phyloP scores from a whole-genome alignment of 768 basidiomycete genomes.

The Russula olivacea region DNA sequence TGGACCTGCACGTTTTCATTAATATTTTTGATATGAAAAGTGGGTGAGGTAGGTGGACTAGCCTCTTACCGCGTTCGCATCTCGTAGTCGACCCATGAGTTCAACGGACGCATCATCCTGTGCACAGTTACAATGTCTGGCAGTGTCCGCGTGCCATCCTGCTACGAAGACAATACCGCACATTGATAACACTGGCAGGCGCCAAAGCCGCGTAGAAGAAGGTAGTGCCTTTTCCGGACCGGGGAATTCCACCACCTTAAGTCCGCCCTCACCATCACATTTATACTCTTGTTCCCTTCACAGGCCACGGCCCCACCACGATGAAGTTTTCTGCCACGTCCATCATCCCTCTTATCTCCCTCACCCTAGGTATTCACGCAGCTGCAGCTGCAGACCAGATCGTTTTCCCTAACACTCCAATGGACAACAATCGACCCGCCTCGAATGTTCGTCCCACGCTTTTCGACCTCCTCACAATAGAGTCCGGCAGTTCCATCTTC shows the following conservation, averaged over 20 bases:
- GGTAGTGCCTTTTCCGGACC: background rate
- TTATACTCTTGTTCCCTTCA: background rate
- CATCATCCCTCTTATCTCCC: conserved; percentile 1
- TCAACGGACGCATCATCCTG: conserved; percentile 25
- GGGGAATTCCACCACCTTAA: background rate
- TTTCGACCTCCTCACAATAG: conserved; percentile 73
- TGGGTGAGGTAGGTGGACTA: conserved; percentile 18
- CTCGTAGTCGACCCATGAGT: conserved; percentile 36
- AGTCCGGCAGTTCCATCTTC: conserved; percentile 71
- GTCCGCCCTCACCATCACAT: background rate
- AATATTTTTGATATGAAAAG: background rate
- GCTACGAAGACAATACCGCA: conserved; percentile 64
- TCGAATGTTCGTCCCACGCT: conserved; percentile 42
- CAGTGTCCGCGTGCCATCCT: conserved; percentile 23
- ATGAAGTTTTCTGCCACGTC: conserved; percentile 14
- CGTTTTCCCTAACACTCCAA: conserved; percentile 1
- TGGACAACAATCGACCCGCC: conserved; percentile 1
- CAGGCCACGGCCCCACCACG: background rate
- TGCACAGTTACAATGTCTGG: conserved; percentile 11
- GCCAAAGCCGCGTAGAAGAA: background rate
- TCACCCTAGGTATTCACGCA: background rate
- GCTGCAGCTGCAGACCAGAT: conserved; percentile 10
- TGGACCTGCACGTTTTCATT: conserved; percentile 44
- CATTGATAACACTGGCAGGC: conserved; percentile 36
- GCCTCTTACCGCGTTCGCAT: conserved; percentile 58